Base-by-base conservation (phyloP, 345 rosid genomes). In the Euclidium syriacum region DNA sequence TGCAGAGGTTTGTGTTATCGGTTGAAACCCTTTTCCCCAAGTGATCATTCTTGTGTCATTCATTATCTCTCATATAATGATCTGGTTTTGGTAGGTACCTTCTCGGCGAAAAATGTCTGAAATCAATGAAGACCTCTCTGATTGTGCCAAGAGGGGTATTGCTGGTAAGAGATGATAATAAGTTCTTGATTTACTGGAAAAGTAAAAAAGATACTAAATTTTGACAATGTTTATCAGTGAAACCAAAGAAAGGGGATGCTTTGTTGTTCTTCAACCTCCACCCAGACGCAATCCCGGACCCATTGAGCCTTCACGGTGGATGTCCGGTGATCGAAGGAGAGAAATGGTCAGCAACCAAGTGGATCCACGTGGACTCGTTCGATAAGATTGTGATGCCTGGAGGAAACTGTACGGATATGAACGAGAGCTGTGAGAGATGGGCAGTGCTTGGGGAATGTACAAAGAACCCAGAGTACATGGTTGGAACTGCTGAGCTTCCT, bases 261-360 rank as follows among this genome's bases (percentile, higher is more conserved):
- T 79, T 92, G 40, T 88, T 92, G 46, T 92, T 89, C 94, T 92
- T 86, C 74, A 92, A 85, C 71, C 95, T 92, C 39, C 73, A 65
- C 65, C 79, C 88, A 22, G 84, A 68, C 29, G 94, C 98, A 39
- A 65, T 77, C 22, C 98, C 98, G 4, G 98, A 92, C 75, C 62
- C 78, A 2, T 34, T 17, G 71, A 86, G 94, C 71, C 87, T 87
- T 36, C 98, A 92, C 44, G 94, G 85, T n/a, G 98, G 98, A 7
- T 92, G 96, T 80, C 98, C 91, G 0, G 96, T 92, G 72, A 81
- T 89, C 7, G 87, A 88, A 65, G 96, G 98, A 10, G 98, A 92
- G 85, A 92, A 92, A 80, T 89, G 98, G 98, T 92, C 97, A 1
- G 98, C 98, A 5, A 92, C 98, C 0, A 92, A 92, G 77, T 92